A percentile compares a stretch with the other conserved stretches of the same genome.
Evolutionary conservation across 2,329 filamentous ascomycete species (phyloP).

Genomic region (Colletotrichum filicis): DNA sequence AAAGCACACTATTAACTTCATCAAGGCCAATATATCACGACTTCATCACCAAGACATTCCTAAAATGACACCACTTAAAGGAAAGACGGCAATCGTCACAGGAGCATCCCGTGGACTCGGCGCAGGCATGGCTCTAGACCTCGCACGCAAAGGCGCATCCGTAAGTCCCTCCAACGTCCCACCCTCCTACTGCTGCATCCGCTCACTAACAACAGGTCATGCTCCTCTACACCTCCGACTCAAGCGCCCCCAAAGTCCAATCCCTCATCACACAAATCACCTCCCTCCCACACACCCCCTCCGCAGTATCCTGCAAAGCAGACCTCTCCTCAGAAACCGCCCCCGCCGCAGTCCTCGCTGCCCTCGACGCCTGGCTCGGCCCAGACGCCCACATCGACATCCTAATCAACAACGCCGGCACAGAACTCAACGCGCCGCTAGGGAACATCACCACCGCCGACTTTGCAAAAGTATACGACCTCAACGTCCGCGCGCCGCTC

Average conservation of each 20-base stretch:
- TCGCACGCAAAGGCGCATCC: slow-evolving; percentile 38
- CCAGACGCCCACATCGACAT: slow-evolving; percentile 42
- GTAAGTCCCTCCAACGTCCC: slow-evolving; percentile 18
- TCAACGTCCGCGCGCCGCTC: slow-evolving; percentile 66
- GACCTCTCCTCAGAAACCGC: slow-evolving; percentile 38
- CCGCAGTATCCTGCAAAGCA: slow-evolving; percentile 35
- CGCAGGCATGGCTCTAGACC: slow-evolving; percentile 38
- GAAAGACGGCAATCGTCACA: slow-evolving; percentile 39
- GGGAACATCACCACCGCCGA: slow-evolving; percentile 57
- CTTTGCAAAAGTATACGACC: slow-evolving; percentile 64
- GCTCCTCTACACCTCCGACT: slow-evolving; percentile 36
- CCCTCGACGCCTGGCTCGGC: slow-evolving; percentile 40
- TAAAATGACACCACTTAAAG: slow-evolving; percentile 4
- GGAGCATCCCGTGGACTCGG: slow-evolving; percentile 40
- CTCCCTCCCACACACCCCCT: not conserved
- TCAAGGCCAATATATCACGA: not conserved
- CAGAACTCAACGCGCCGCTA: slow-evolving; percentile 48
- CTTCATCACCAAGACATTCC: not conserved
- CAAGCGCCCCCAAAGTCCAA: slow-evolving; percentile 26
- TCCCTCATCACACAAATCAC: slow-evolving; percentile 35
- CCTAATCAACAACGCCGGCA: slow-evolving; percentile 52
- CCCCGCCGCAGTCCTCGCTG: slow-evolving; percentile 45
- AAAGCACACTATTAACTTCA: not conserved
- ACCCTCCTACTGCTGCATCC: not conserved
- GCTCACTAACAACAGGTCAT: slow-evolving; percentile 32